Conservation (phyloP, 768 basidiomycete species). For the Porpolomopsis calyptriformis region DNA sequence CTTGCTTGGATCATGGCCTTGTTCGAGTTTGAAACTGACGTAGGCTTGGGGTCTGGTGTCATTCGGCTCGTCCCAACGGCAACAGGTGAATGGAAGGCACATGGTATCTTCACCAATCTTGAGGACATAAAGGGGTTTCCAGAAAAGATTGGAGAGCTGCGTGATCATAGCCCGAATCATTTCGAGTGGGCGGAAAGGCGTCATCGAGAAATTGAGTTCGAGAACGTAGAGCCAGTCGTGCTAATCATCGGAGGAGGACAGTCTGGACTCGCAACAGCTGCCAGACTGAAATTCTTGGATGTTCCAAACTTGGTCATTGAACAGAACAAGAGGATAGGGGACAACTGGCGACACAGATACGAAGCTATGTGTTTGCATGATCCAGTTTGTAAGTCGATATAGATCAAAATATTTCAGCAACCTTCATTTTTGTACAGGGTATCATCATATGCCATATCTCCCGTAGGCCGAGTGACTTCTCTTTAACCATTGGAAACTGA, state of each 20-base stretch:
- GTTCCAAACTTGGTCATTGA: constrained; percentile 50
- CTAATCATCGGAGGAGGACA: constrained; percentile 59
- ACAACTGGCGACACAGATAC: constrained; percentile 55
- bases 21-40: constrained; percentile 45
- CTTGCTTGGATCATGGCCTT: constrained; percentile 46
- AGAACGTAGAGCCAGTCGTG: constrained; percentile 44
- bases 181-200: constrained; percentile 46
- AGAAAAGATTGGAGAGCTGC: constrained; percentile 37
- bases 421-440: constrained; percentile 16
- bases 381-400: constrained; percentile 31
- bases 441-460: constrained; percentile 36
- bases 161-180: constrained; percentile 35
- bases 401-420: constrained; percentile 10
- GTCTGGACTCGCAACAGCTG: constrained; percentile 54
- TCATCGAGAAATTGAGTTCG: constrained; percentile 33
- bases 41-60: constrained; percentile 43
- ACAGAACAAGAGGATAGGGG: constrained; percentile 41
- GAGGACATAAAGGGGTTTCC: constrained; percentile 43
- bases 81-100: constrained; percentile 45
- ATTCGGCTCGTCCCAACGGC: constrained; percentile 40
- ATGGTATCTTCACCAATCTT: constrained; percentile 49
- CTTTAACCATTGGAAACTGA: neutral
- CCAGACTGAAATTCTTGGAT: constrained; percentile 51
- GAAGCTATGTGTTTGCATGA: constrained; percentile 47
- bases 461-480: constrained; percentile 25